phyloP scores from a whole-genome alignment of 768 basidiomycete genomes.

The Chalciporus piperatus region DNA sequence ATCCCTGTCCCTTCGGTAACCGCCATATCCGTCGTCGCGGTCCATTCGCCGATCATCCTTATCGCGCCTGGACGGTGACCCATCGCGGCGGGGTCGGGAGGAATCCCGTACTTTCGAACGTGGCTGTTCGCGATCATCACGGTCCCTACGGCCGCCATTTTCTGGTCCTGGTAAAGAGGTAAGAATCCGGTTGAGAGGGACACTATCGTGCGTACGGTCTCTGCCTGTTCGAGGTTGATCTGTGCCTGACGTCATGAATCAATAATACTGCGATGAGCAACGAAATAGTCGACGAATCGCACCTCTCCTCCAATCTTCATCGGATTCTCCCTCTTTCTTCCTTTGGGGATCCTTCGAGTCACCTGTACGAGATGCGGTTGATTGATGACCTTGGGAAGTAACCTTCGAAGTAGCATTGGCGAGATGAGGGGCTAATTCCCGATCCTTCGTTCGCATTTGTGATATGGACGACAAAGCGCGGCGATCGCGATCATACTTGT shows the following conservation, averaged over 20 bases:
- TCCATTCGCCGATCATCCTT: conserved; percentile 37
- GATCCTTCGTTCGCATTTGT: conserved; percentile 58
- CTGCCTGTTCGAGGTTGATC: conserved; percentile 51
- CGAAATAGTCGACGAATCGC: conserved; percentile 20
- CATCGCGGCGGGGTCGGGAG: conserved; percentile 58
- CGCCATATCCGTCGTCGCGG: conserved; percentile 27
- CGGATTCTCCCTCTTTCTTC: conserved; percentile 70
- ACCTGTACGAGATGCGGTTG: conserved; percentile 46
- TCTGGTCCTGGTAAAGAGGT: conserved; percentile 44
- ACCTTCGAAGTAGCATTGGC: conserved; percentile 41
- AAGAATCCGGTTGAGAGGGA: neutral
- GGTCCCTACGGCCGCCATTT: conserved; percentile 47
- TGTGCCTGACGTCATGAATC: conserved; percentile 33
- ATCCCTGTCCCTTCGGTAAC: conserved; percentile 30
- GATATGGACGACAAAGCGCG: conserved; percentile 51
- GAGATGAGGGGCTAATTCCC: conserved; percentile 64
- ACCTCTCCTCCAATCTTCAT: conserved; percentile 89
- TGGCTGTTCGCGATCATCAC: conserved; percentile 60
- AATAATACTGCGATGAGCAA: neutral
- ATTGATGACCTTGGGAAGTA: conserved; percentile 30
- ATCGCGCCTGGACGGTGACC: conserved; percentile 52
- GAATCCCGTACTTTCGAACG: conserved; percentile 64
- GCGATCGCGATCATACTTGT: conserved; percentile 84
- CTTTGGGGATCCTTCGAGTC: conserved; percentile 60
- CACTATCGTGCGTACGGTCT: conserved; percentile 48